Conservation (phyloP, 495 filamentous ascomycete species). For the Neurospora sublineolata region DNA sequence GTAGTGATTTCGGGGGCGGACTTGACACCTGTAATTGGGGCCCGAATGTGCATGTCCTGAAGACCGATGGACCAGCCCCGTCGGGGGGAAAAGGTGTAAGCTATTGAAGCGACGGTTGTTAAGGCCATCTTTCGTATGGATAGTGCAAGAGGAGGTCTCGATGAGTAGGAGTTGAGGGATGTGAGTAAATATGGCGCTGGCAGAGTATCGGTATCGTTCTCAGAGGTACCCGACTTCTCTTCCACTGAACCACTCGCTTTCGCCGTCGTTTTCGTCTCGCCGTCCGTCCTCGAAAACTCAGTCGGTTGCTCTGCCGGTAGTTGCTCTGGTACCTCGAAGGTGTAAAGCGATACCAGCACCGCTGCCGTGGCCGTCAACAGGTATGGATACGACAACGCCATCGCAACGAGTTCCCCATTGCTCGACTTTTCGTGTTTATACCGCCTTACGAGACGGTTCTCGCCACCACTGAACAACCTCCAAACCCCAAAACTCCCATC, state of each 20-base stretch:
- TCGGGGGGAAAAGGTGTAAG: slow-evolving; percentile 61
- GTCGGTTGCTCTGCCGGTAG: slow-evolving; percentile 4
- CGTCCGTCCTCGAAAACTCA: not conserved
- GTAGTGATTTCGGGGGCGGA: slow-evolving; percentile 35
- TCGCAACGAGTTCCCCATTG: slow-evolving; percentile 58
- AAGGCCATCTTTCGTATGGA: slow-evolving; percentile 53
- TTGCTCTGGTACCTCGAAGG: slow-evolving; percentile 34
- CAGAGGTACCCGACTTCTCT: not conserved
- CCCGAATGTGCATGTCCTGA: slow-evolving; percentile 65
- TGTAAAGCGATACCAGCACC: slow-evolving; percentile 65
- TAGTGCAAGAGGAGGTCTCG: slow-evolving; percentile 66
- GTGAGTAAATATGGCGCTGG: slow-evolving; percentile 50
- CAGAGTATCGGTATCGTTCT: not conserved
- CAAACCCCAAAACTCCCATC: slow-evolving; percentile 67
- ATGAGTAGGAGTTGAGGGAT: slow-evolving; percentile 72
- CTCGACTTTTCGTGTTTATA: slow-evolving; percentile 45
- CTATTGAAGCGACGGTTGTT: slow-evolving; percentile 66
- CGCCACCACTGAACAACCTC: slow-evolving; percentile 35
- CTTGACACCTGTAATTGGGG: slow-evolving; percentile 11
- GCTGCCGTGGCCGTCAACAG: slow-evolving; percentile 63
- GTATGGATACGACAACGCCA: slow-evolving; percentile 68
- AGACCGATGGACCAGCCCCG: slow-evolving; percentile 81
- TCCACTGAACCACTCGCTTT: not conserved
- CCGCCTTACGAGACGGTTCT: slow-evolving; percentile 29
- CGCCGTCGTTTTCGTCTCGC: not conserved